phyloP scores from a whole-genome alignment of 106 monocot species.

The Dendrobium officinale region DNA sequence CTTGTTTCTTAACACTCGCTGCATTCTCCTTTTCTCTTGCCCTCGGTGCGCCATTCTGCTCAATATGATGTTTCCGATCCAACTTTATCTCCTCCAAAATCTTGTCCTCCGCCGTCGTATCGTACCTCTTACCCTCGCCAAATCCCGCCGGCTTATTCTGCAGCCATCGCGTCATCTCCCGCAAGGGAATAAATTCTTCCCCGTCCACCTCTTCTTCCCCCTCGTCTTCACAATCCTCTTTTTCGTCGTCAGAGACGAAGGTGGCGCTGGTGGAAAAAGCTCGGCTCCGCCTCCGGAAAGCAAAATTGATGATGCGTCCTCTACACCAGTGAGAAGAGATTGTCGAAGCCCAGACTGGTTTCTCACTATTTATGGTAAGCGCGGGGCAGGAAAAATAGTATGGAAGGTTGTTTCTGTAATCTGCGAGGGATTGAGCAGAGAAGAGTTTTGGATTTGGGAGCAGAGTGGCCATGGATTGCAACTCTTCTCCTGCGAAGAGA shows the following conservation, averaged over 20 bases:
- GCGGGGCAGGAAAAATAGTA: not conserved
- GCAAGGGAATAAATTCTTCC: conserved; percentile 19
- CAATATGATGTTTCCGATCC: conserved; percentile 24
- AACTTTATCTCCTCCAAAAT: conserved; percentile 57
- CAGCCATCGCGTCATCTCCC: conserved; percentile 51
- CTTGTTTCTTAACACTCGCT: not conserved
- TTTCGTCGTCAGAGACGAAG: conserved; percentile 4
- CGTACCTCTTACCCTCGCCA: conserved; percentile 61
- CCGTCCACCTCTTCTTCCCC: conserved; percentile 3
- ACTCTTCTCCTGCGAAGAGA: no score
- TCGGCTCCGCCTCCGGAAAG: not conserved
- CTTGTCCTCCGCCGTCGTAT: conserved; percentile 54
- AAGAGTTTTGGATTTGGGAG: not conserved
- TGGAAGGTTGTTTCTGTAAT: not conserved
- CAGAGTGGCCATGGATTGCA: not conserved
- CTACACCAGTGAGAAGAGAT: not conserved
- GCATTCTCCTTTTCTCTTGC: not conserved
- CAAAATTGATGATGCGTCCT: not conserved
- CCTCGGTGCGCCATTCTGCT: conserved; percentile 24
- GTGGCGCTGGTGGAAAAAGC: not conserved
- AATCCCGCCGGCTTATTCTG: conserved; percentile 60
- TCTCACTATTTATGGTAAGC: not conserved
- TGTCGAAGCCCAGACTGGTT: not conserved
- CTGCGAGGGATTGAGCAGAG: not conserved
- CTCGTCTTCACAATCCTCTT: conserved; percentile 7